A percentile compares a stretch with the other conserved stretches of the same genome.
These are phyloP conservation scores for Pseudocercospora eumusae DNA, from an alignment of 2,329 filamentous ascomycete genomes.

Conservation along the genomic window DNA sequence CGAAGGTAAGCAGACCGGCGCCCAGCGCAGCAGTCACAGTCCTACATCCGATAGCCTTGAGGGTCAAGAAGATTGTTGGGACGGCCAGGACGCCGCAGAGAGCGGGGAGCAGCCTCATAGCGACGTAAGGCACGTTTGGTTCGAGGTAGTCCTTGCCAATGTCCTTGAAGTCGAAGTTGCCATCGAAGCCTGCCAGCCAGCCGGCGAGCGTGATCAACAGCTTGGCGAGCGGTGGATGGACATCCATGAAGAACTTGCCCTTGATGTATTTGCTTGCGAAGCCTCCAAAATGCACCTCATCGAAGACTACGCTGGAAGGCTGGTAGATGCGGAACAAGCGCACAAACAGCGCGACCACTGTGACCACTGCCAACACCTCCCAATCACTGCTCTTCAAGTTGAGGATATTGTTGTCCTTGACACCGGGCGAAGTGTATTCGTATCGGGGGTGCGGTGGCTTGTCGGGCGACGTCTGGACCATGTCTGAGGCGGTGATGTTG, in stretches of 20 bases:
- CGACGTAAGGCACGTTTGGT: slow-evolving; percentile 91
- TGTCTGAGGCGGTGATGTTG: slow-evolving; percentile 22
- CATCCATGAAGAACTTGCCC: slow-evolving; percentile 99
- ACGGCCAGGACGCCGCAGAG: slow-evolving; percentile 85
- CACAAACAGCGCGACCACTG: slow-evolving; percentile 73
- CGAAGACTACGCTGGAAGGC: slow-evolving; percentile 94
- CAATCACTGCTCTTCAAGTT: slow-evolving; percentile 82
- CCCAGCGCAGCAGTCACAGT: slow-evolving; percentile 83
- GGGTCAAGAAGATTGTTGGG: slow-evolving; percentile 88
- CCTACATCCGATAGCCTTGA: slow-evolving; percentile 87
- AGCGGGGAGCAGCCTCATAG: slow-evolving; percentile 93
- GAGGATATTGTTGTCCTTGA: slow-evolving; percentile 90
- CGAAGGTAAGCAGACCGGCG: slow-evolving; percentile 85
- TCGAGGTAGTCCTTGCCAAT: slow-evolving; percentile 99
- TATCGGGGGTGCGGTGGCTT: slow-evolving; percentile 39
- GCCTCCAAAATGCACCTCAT: slow-evolving; percentile 98
- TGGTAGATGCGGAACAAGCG: slow-evolving; percentile 95
- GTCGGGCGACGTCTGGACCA: slow-evolving; percentile 36
- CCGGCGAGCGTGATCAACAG: slow-evolving; percentile 93
- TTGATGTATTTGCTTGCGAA: slow-evolving; percentile 99
- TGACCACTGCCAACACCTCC: slow-evolving; percentile 71
- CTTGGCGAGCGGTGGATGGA: slow-evolving; percentile 97
- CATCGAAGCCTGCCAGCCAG: slow-evolving; percentile 92
- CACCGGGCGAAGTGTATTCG: slow-evolving; percentile 74
- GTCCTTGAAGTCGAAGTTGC: slow-evolving; percentile 97